Percentiles rank a stretch among this genome's conserved stretches.
Conservation (phyloP, 345 rosid species). For the Syzygium aromaticum region DNA sequence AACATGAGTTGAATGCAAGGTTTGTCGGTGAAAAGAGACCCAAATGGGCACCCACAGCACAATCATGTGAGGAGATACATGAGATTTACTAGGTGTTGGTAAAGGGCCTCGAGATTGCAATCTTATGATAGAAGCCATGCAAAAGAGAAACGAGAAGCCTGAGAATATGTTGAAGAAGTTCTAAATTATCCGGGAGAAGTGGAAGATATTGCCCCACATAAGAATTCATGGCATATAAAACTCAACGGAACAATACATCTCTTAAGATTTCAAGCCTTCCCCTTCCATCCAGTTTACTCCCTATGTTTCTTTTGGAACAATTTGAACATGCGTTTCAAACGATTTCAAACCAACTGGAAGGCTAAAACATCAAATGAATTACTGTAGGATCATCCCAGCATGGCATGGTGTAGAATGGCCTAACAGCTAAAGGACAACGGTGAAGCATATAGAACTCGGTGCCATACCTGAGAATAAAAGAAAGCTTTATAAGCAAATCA, state of each 20-base stretch:
- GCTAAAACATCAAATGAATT: conserved; percentile 82
- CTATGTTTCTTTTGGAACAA: neutral
- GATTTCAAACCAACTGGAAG: neutral
- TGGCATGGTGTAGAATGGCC: conserved; percentile 96
- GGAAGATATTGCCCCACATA: neutral
- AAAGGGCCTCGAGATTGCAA: neutral
- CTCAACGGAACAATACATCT: neutral
- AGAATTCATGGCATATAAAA: neutral
- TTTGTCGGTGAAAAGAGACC: neutral
- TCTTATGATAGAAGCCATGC: neutral
- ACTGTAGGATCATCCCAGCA: conserved; percentile 73
- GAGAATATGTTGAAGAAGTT: neutral
- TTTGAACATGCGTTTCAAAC: neutral
- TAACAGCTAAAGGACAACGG: conserved; percentile 70
- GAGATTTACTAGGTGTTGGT: neutral
- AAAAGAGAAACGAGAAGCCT: neutral
- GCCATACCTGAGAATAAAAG: conserved; percentile 44
- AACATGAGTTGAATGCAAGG: neutral
- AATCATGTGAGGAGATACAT: neutral
- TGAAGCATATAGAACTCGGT: conserved; percentile 83
- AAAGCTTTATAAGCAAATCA: neutral
- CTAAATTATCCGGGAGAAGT: neutral
- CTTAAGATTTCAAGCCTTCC: neutral
- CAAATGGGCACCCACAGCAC: neutral
- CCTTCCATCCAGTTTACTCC: neutral